Percentiles rank a stretch among this genome's conserved stretches.
These are phyloP conservation scores for Phlebopus sp. DNA, from an alignment of 1,284 basidiomycete genomes.

Conservation along the genomic window DNA sequence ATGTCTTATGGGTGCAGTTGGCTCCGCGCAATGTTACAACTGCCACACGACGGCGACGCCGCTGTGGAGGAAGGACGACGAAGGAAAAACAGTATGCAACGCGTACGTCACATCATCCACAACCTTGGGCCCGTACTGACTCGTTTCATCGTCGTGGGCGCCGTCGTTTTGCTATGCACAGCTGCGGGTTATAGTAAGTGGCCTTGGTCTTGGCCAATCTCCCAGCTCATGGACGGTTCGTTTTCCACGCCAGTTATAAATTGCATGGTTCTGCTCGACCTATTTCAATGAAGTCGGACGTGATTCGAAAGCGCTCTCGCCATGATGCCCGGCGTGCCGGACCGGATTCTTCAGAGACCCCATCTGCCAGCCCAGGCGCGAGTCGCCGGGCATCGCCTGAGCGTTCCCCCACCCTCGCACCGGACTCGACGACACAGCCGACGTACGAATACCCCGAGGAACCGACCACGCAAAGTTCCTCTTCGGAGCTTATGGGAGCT, in stretches of 20 bases:
- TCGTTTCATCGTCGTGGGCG: slow-evolving; percentile 14
- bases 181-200: slow-evolving; percentile 55
- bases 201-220: slow-evolving; percentile 6
- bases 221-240: slow-evolving; percentile 8
- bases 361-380: slow-evolving; percentile 68
- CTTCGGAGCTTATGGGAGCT: slow-evolving; percentile 62
- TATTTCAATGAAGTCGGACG: slow-evolving; percentile 83
- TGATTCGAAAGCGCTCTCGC: slow-evolving; percentile 77
- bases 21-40: slow-evolving; percentile 78
- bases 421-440: slow-evolving; percentile 59
- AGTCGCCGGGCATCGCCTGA: slow-evolving; percentile 72
- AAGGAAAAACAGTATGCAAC: slow-evolving; percentile 90
- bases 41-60: slow-evolving; percentile 88
- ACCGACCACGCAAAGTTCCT: slow-evolving; percentile 41
- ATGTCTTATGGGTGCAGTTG: slow-evolving; percentile 28
- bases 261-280: slow-evolving; percentile 77
- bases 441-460: slow-evolving; percentile 42
- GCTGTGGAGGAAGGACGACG: slow-evolving; percentile 89
- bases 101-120: slow-evolving; percentile 52
- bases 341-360: slow-evolving; percentile 34
- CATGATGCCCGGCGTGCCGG: slow-evolving; percentile 63
- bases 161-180: slow-evolving; percentile 15
- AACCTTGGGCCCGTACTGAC: slow-evolving; percentile 4
- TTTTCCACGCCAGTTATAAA: slow-evolving; percentile 54
- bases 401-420: slow-evolving; percentile 59